Evolutionary conservation across 352 stramenopile genomes (phyloP).

Genomic region (Elongisporangium senticosum): DNA sequence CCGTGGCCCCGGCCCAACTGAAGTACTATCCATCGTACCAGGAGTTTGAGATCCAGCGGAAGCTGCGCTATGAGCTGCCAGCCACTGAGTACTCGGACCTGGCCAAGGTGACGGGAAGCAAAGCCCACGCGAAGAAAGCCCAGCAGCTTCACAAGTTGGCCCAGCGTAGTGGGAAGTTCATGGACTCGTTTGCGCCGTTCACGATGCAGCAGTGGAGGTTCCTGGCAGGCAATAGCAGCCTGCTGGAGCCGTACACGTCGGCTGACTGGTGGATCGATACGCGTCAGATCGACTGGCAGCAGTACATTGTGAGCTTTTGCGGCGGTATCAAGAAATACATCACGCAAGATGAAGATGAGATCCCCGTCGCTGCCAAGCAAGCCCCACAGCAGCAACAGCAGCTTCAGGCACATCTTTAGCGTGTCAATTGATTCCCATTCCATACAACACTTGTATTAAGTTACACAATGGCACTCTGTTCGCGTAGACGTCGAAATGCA

Average conservation of each 20-base stretch:
- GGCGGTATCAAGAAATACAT: conserved; percentile 80
- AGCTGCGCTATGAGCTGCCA: conserved; percentile 67
- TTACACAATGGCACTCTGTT: too few relatives aligned
- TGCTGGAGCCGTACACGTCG: conserved; percentile 20
- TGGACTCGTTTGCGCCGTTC: conserved; percentile 84
- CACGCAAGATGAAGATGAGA: conserved; percentile 65
- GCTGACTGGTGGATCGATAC: conserved; percentile 62
- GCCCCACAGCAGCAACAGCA: too few relatives aligned
- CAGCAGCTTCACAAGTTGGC: conserved; percentile 66
- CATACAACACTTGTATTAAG: too few relatives aligned
- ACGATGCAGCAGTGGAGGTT: conserved; percentile 87
- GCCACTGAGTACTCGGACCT: conserved; percentile 75
- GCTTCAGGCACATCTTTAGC: too few relatives aligned
- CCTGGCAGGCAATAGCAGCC: conserved; percentile 36
- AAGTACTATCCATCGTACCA: conserved; percentile 74
- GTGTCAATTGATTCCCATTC: too few relatives aligned
- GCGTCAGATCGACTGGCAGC: conserved; percentile 72
- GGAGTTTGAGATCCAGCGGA: conserved; percentile 81
- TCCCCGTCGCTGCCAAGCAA: conserved; percentile 8
- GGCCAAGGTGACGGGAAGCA: conserved; percentile 53
- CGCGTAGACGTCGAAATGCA: too few relatives aligned
- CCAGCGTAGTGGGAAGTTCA: conserved; percentile 61
- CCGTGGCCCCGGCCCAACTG: conserved; percentile 55
- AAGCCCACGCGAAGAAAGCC: conserved; percentile 57
- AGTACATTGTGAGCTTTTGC: conserved; percentile 83